Base-by-base conservation (phyloP, 2,329 filamentous ascomycete species). In the Ascochyta pisi region DNA sequence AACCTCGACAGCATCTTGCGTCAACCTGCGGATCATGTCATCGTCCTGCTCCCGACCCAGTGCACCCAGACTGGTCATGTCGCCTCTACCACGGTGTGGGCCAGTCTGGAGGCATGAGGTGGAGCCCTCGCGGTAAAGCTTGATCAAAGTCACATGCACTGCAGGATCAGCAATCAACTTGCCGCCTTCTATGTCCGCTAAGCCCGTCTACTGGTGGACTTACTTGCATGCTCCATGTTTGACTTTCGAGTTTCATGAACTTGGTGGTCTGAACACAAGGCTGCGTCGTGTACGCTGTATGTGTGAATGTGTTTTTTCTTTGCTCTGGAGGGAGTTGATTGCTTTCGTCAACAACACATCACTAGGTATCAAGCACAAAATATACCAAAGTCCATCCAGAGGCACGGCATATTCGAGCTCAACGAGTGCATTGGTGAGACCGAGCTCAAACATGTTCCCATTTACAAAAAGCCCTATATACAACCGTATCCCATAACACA, bases 141-240 rank as follows among this genome's bases (percentile, higher is more conserved):
- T 47, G 47, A 56, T 51, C 47, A 37, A 51, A 43, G 47, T 56
- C 53, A 51, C 48, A 39, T 44, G 53, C 53, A 47, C 47, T 4
- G 19, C 53, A 33, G 13, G 53, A 56, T 47, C 26, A 43, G 29
- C 53, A 42, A 48, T 24, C 22, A 49, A 24, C 12, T 24, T 45
- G 46, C 37, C 46, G 29, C 33, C 23, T 6, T 40, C 37, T 34
- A 38, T 43, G 47, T 49, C 45, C 39, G 45, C 44, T 47, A 42
- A 24, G 16, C 29, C 50, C 50, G 43, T 33, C 35, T 47, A 26
- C 24, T 27, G 10, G 13, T 27, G 22, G 1, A 27, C 6, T 16
- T 12, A 27, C 6, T 27, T 41, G 23, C 15, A 26, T 27, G 22
- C 9, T 39, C 4, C n/a, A 16, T 9, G 10, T 8, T 35, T 16